Evolutionary conservation across 2,329 filamentous ascomycete genomes (phyloP).

Genomic region (Dissoconium aciculare): DNA sequence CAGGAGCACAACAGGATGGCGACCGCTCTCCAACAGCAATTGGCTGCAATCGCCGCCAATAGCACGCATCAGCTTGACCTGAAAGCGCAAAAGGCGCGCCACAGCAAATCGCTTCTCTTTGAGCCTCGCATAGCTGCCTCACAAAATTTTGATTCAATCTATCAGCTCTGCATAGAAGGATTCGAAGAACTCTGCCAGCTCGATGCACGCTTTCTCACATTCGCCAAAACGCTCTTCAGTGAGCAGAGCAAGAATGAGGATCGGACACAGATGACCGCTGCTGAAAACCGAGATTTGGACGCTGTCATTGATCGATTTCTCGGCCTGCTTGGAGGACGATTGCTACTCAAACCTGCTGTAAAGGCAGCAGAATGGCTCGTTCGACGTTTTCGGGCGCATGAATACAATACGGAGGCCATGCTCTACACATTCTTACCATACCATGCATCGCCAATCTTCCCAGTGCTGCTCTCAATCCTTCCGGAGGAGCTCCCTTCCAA

Average conservation of each 20-base stretch:
- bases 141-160: conserved; percentile 83
- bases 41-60: conserved; percentile 79
- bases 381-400: conserved; percentile 81
- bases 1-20: too few species aligned
- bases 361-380: conserved; percentile 93
- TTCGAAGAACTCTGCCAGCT: conserved; percentile 84
- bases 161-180: conserved; percentile 71
- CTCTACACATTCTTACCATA: conserved; percentile 85
- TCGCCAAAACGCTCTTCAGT: conserved; percentile 70
- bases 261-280: conserved; percentile 63
- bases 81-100: conserved; percentile 79
- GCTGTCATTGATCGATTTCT: conserved; percentile 67
- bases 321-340: conserved; percentile 56
- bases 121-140: conserved; percentile 68
- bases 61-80: conserved; percentile 84
- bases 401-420: conserved; percentile 67
- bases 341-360: conserved; percentile 74
- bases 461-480: conserved; percentile 73
- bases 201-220: conserved; percentile 62
- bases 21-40: conserved; percentile 78
- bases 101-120: conserved; percentile 91
- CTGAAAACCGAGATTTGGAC: conserved; percentile 72
- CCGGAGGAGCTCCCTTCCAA: conserved; percentile 58
- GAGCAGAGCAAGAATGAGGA: conserved; percentile 85
- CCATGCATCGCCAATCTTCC: conserved; percentile 71